Conservation (phyloP, 805 yeast genomes). For the Myxozyma monticola region DNA sequence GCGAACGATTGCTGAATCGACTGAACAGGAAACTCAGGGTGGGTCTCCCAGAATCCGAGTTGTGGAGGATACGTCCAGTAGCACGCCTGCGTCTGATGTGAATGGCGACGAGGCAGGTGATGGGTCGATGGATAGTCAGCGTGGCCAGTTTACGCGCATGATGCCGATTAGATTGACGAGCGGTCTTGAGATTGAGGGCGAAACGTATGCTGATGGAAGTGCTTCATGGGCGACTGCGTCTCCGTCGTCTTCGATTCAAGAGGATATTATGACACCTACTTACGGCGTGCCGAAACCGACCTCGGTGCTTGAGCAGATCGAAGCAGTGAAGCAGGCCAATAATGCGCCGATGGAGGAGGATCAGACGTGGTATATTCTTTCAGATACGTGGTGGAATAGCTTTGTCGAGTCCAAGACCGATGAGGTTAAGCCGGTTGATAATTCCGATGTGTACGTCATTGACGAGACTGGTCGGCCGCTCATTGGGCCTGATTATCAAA, state of each 20-base stretch:
- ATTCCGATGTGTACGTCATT: slow-evolving; percentile 12
- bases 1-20: slow-evolving; percentile 17
- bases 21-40: slow-evolving; percentile 7
- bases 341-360: slow-evolving; percentile 11
- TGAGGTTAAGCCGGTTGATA: slow-evolving; percentile 26
- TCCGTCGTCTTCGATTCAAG: too few relatives aligned
- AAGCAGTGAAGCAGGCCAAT: not conserved
- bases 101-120: too few relatives aligned
- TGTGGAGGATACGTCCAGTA: slow-evolving; percentile 14
- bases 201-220: too few relatives aligned
- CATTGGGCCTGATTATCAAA: slow-evolving; percentile 13
- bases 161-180: too few relatives aligned
- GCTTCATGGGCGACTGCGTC: too few relatives aligned
- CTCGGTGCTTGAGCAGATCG: slow-evolving; percentile 15
- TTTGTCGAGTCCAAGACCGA: slow-evolving; percentile 6
- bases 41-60: slow-evolving; percentile 23
- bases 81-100: too few relatives aligned
- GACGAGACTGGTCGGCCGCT: slow-evolving; percentile 6
- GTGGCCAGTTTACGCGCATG: too few relatives aligned
- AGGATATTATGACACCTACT: too few relatives aligned
- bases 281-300: not conserved
- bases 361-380: slow-evolving; percentile 27
- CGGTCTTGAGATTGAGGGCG: too few relatives aligned
- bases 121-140: too few relatives aligned
- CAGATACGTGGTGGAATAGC: slow-evolving; percentile 21